These are phyloP conservation scores for Huntiella bhutanensis DNA, from an alignment of 2,329 filamentous ascomycete genomes.

Conservation along the genomic window DNA sequence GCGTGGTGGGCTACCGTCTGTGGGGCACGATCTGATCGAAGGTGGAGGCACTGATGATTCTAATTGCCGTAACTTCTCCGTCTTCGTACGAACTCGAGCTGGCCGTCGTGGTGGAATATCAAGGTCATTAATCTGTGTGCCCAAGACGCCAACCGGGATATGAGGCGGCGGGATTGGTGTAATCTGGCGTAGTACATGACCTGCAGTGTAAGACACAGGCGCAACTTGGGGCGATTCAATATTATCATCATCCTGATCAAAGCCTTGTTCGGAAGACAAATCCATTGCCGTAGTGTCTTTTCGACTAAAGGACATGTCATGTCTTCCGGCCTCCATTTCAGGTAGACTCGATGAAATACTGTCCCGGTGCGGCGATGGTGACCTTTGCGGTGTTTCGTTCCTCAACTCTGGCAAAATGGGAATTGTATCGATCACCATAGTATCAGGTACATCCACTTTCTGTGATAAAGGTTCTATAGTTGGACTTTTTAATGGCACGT, in stretches of 20 bases:
- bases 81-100: background rate
- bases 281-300: background rate
- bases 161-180: slow-evolving; percentile 2
- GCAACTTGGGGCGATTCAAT: slow-evolving; percentile 1
- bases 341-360: slow-evolving; percentile 3
- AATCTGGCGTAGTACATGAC: background rate
- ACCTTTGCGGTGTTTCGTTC: too few relatives aligned
- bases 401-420: background rate
- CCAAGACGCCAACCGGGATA: background rate
- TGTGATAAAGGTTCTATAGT: slow-evolving; percentile 5
- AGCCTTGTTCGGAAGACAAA: background rate
- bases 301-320: background rate
- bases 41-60: background rate
- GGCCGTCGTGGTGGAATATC: background rate
- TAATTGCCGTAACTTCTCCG: background rate
- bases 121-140: background rate
- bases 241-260: background rate
- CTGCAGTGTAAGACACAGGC: slow-evolving; percentile 1
- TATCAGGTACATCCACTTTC: slow-evolving; percentile 6
- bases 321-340: background rate
- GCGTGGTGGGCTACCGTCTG: slow-evolving; percentile 2
- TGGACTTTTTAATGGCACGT: slow-evolving; percentile 4
- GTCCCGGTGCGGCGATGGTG: too few relatives aligned
- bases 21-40: background rate
- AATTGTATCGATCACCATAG: slow-evolving; percentile 4